Percentiles rank a stretch among this genome's conserved stretches.
Conservation (phyloP, 2,329 filamentous ascomycete species). For the Calcarisporium arbuscula region DNA sequence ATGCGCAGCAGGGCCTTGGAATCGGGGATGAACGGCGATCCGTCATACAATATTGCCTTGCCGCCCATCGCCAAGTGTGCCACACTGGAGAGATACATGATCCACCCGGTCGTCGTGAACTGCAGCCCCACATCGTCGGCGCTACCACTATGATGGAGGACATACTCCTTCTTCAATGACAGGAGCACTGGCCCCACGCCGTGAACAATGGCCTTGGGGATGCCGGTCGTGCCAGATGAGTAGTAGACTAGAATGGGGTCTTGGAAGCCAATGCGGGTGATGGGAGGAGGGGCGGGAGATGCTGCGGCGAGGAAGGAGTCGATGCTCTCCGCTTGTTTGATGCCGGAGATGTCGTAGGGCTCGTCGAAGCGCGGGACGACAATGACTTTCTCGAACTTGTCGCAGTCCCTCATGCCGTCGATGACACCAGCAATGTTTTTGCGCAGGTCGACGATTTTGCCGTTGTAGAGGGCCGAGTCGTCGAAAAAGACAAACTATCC, state of each 20-base stretch:
- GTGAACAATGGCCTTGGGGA: slow-evolving; percentile 82
- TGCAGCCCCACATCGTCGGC: slow-evolving; percentile 41
- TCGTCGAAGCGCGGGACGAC: slow-evolving; percentile 59
- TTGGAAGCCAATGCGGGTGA: slow-evolving; percentile 59
- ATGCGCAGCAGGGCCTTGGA: slow-evolving; percentile 56
- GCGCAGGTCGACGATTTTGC: slow-evolving; percentile 64
- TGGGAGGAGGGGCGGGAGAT: slow-evolving; percentile 32
- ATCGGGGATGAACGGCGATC: slow-evolving; percentile 71
- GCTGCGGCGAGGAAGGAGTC: slow-evolving; percentile 36
- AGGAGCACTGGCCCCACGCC: slow-evolving; percentile 60
- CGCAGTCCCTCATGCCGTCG: slow-evolving; percentile 53
- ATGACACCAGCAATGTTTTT: slow-evolving; percentile 68
- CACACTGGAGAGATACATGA: slow-evolving; percentile 71
- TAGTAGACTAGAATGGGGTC: slow-evolving; percentile 76
- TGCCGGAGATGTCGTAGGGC: slow-evolving; percentile 49
- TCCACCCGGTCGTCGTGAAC: slow-evolving; percentile 72
- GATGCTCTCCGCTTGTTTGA: slow-evolving; percentile 42
- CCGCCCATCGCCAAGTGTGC: slow-evolving; percentile 53
- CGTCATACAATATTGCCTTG: slow-evolving; percentile 69
- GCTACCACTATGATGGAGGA: slow-evolving; percentile 38
- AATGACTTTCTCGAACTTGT: slow-evolving; percentile 57
- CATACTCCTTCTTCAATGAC: slow-evolving; percentile 50
- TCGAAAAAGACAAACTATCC: slow-evolving; percentile 82
- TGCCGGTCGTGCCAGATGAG: slow-evolving; percentile 74
- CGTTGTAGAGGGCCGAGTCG: slow-evolving; percentile 73